Base-by-base conservation (phyloP, 106 monocot species). In the Acorus calamus region DNA sequence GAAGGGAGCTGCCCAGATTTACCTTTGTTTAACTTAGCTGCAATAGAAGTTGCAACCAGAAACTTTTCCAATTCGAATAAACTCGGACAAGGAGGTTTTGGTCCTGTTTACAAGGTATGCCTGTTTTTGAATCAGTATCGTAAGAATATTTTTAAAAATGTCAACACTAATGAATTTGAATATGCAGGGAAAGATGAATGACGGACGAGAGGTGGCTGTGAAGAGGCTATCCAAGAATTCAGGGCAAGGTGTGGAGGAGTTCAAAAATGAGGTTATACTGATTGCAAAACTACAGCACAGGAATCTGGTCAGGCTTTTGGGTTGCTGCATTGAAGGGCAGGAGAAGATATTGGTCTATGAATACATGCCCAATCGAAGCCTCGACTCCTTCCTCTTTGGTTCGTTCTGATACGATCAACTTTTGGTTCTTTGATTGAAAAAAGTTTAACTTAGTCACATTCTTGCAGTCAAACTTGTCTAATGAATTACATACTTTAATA, bases 261-360 rank as follows among this genome's bases (percentile, higher is more conserved):
- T 82, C 70, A 82, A 86, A 62, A 82, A 77, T 66, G 86, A 86
- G 57, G 63, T 86, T 47, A 71, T 59, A 3, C 56, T 86, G 8
- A 79, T 86, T 42, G 79, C 86, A 3, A 86, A 82, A n/a, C 56
- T 86, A 9, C 81, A 86, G 45, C 86, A 86, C 41, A 67, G 81
- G 44, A 86, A 82, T 46, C 73, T 86, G 4, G 86, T 86, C 10
- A 86, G 67, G 54, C 46, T 79, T 10, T 52, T 86, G 13, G 86
- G 86, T 2, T 86, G 58, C 41, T 86, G 86, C 60, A 71, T 76
- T 67, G 67, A 86, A 28, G 82, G 63, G 57, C 79, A 82, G 45
- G 86, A 86, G 59, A 86, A 71, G 65, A 69, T 86, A 7, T 11
- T 86, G 42, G 64, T 82, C 11, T 82, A 86, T 48, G 86, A 86